phyloP scores from a whole-genome alignment of 805 yeast genomes.

The Saccharomycodes ludwigii region DNA sequence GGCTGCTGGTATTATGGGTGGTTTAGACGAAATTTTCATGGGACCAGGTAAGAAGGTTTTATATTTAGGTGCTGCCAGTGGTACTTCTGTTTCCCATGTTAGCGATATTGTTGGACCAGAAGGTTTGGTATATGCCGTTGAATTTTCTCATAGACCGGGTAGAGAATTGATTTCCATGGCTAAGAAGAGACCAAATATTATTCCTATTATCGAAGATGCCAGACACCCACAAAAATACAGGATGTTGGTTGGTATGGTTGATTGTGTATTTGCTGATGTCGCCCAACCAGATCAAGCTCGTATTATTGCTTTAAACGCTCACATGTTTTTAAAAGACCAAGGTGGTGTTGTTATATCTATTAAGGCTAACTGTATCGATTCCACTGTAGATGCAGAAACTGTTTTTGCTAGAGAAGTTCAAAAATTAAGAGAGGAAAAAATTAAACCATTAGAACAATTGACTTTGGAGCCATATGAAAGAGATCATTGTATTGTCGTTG shows the following conservation, averaged over 20 bases:
- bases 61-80: constrained; percentile 98
- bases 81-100: constrained; percentile 98
- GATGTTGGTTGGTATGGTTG: constrained; percentile 98
- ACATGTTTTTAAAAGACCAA: constrained; percentile 93
- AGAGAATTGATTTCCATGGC: constrained; percentile 99
- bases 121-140: constrained; percentile 97
- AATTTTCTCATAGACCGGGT: constrained; percentile 99
- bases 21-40: constrained; percentile 93
- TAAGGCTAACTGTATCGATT: constrained; percentile 99
- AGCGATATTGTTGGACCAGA: constrained; percentile 98
- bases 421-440: constrained; percentile 96
- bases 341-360: constrained; percentile 98
- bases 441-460: constrained; percentile 96
- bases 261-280: constrained; percentile 97
- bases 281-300: constrained; percentile 99
- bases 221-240: constrained; percentile 99
- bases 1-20: constrained; percentile 99
- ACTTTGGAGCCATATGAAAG: constrained; percentile 99
- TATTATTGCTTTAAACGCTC: constrained; percentile 96
- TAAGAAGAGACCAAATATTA: constrained; percentile 98
- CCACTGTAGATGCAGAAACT: constrained; percentile 98
- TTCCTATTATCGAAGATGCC: constrained; percentile 98
- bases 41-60: constrained; percentile 97
- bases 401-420: constrained; percentile 99
- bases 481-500: constrained; percentile 98